Conservation (phyloP, 2,329 filamentous ascomycete species). For the Seiridium unicorne region DNA sequence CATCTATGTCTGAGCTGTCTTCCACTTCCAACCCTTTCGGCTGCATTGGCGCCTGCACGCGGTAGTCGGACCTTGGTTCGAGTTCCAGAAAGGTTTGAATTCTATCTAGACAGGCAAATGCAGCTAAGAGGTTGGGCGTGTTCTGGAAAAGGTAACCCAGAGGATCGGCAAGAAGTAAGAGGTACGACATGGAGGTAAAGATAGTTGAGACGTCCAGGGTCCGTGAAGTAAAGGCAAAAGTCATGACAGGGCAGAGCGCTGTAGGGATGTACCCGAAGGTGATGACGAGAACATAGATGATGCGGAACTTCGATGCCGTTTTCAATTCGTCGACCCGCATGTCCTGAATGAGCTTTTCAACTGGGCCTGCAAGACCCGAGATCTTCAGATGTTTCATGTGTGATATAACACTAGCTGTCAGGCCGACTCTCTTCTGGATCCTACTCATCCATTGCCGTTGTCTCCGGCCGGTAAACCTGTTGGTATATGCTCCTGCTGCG, state of each 20-base stretch:
- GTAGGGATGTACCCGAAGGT: neutral
- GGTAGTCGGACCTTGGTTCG: neutral
- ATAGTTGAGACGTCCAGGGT: neutral
- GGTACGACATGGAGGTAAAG: neutral
- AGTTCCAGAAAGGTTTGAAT: neutral
- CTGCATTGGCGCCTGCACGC: neutral
- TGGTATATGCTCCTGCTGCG: neutral
- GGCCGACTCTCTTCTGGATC: conserved; percentile 21
- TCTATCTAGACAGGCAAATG: neutral
- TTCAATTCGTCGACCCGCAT: conserved; percentile 32
- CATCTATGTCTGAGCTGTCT: too few relatives aligned
- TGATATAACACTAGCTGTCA: conserved; percentile 25
- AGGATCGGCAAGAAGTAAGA: neutral
- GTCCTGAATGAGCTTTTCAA: conserved; percentile 28
- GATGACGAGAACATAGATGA: neutral
- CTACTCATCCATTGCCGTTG: conserved; percentile 21
- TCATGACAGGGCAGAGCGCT: neutral
- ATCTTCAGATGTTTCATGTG: conserved; percentile 39
- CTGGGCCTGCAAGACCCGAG: conserved; percentile 29
- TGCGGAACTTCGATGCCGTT: conserved; percentile 25
- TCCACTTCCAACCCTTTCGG: neutral
- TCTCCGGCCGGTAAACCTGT: conserved; percentile 4
- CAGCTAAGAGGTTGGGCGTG: neutral
- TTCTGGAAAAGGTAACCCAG: neutral
- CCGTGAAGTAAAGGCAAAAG: neutral